Base-by-base conservation (phyloP, 495 filamentous ascomycete genomes). In the Penicillium macrosclerotiorum region DNA sequence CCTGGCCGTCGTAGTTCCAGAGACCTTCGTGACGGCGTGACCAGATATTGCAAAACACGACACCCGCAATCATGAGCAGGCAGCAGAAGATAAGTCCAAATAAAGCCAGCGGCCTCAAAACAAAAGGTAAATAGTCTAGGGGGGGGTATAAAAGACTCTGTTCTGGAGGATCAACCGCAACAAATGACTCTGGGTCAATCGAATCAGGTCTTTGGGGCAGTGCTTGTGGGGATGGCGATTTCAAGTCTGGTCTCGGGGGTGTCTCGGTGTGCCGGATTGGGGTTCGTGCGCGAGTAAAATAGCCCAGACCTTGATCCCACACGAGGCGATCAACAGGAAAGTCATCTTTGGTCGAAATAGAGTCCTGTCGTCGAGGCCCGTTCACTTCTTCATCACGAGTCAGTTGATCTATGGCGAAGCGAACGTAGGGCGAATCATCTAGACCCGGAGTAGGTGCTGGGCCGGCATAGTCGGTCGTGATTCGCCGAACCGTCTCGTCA, bases 31-130 rank as follows among this genome's bases (percentile, higher is more conserved):
- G 76, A 4, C 67, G 55, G 17, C 73, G 67, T 3, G 89, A 90
- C 66, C 77, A 92, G 17, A 88, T 70, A 42, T 86, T 90, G 60
- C 77, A 84, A 58, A 90, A 85, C 7, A 84, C 71, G 13, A 95
- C 71, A 5, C 74, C 84, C 1, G 75, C 79, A 23, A 89, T 76
- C 82, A 93, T 90, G 9, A 85, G 65, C 18, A 89, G 49, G 47
- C 82, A 84, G 42, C 84, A 69, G 8, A 78, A 50, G 42, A 84
- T 74, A 23, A 85, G 69, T 20, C 74, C 37, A 1, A 75, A 47
- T 45, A 95, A 67, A 8, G 80, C 81, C 45, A 71, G 67, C 0
- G 82, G 67, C 18, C 85, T 81, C 32, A 96, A 69, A 9, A 83
- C 79, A 52, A 69, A 56, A 4, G 90, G 90, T 23, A 85, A 71